Evolutionary conservation across 1,139 yeast genomes (phyloP).

Genomic region (Blastobotrys aristatus): DNA sequence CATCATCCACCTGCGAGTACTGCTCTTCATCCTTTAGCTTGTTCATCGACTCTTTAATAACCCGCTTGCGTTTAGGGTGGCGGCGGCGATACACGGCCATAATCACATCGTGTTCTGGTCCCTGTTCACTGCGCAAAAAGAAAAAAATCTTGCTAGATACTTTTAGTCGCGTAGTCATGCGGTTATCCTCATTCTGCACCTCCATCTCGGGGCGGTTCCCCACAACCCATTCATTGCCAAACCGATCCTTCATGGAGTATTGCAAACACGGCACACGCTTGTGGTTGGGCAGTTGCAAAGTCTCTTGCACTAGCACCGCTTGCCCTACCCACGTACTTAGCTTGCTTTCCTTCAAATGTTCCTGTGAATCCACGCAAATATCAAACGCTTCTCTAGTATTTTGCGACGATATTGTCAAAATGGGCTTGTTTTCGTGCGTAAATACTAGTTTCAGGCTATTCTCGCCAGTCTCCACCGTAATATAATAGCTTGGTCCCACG

Average conservation of each 20-base stretch:
- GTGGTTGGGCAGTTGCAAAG: constrained; percentile 10
- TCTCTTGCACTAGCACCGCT: constrained; percentile 9
- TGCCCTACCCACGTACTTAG: constrained; percentile 10
- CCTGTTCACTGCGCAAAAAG: constrained; percentile 12
- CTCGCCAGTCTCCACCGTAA: constrained; percentile 18
- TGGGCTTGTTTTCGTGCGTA: background rate
- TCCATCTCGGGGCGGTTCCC: constrained; percentile 17
- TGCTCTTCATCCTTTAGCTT: constrained; percentile 3
- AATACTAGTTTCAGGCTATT: too few relatives aligned
- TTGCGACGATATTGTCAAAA: background rate
- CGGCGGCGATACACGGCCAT: constrained; percentile 19
- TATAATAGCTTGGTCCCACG: constrained; percentile 29
- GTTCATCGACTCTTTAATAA: constrained; percentile 13
- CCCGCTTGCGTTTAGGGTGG: constrained; percentile 19
- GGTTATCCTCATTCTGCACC: background rate
- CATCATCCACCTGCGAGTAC: constrained; percentile 17
- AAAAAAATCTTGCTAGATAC: constrained; percentile 18
- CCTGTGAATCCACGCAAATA: constrained; percentile 1
- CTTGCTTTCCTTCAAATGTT: background rate
- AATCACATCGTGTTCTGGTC: constrained; percentile 14
- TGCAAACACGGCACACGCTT: constrained; percentile 15
- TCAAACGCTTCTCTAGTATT: background rate
- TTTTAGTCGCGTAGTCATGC: background rate
- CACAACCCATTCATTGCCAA: constrained; percentile 17
- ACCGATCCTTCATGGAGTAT: constrained; percentile 13